Base-by-base conservation (phyloP, 192 early-diverging fungal species). In the Linnemannia schmuckeri region DNA sequence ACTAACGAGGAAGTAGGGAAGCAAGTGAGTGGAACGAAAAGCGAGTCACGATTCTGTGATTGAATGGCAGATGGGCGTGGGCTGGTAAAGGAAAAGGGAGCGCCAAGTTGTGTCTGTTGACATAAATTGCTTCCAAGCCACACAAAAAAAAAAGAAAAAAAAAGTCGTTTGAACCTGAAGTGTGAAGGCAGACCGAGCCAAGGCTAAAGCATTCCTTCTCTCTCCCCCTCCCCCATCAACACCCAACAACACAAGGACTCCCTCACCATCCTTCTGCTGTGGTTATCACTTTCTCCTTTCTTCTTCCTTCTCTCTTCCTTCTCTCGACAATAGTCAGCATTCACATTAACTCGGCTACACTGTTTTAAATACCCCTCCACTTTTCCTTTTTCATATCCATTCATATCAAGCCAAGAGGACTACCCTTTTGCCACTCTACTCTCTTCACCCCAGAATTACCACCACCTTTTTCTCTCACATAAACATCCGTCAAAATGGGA, bases 401-500 rank as follows among this genome's bases (percentile, higher is more conserved):
- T 54, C 33, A 37, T 35, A 27, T 74, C 27, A 27, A 66, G 38
- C 24, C 13, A 27, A 41, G 52, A 80, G 47, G 20, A 73, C 72
- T 37, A 75, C 24, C 52, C 70, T 61, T 61, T 49, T 41, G 33
- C 57, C 24, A 42, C n/a, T 10, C 20, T 41, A 33, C 22, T 66
- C 20, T 10, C 33, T 69, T 41, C 33, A 71, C 24, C 17, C 41
- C 44, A 69, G 24, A 6, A 73, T n/a, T 72, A 27, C 30, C n/a
- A 66, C 20, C 37, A 44, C 63, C 49, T 68, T 46, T 54, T 5
- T 61, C 38, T 37, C 30, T 71, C 20, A 49, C 68, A 69, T 44
- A 70, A 73, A 6, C 52, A 66, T 40, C 40, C 66, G n/a, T 73
- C 83, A 73, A 27, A 72, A 90, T 90, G 90, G 90, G 90, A 79